Percentiles rank a stretch among this genome's conserved stretches.
Evolutionary conservation across 192 early-diverging fungal genomes (phyloP).

Genomic region (Coemansia sp.): DNA sequence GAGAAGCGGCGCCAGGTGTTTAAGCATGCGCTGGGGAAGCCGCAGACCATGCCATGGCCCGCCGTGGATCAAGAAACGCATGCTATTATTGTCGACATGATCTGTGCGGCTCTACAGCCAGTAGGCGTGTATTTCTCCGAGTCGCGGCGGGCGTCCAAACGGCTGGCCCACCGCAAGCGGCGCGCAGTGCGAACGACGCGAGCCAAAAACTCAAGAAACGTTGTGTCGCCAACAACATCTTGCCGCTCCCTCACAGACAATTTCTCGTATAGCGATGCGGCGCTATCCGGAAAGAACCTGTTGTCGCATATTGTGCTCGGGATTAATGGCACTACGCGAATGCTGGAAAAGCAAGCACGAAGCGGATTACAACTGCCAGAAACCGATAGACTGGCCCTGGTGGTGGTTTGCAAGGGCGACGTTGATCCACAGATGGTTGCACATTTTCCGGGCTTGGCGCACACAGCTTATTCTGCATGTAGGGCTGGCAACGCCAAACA

Average conservation of each 20-base stretch:
- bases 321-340: slow-evolving; percentile 41
- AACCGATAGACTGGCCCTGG: slow-evolving; percentile 13
- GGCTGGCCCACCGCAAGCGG: background rate
- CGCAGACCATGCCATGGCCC: slow-evolving; percentile 37
- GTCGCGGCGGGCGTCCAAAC: slow-evolving; percentile 21
- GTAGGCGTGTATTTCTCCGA: slow-evolving; percentile 25
- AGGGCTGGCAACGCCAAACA: background rate
- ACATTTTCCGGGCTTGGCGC: slow-evolving; percentile 37
- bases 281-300: slow-evolving; percentile 2
- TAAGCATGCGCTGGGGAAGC: slow-evolving; percentile 43
- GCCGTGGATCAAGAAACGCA: slow-evolving; percentile 4
- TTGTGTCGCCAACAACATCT: background rate
- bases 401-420: slow-evolving; percentile 38
- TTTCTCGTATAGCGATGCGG: background rate
- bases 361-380: background rate
- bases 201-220: background rate
- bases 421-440: slow-evolving; percentile 35
- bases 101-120: slow-evolving; percentile 29
- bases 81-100: slow-evolving; percentile 8
- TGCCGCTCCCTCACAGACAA: background rate
- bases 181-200: slow-evolving; percentile 11
- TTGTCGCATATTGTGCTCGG: slow-evolving; percentile 28
- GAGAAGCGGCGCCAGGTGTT: slow-evolving; percentile 31
- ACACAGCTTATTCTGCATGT: slow-evolving; percentile 13
- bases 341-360: slow-evolving; percentile 31